phyloP scores from a whole-genome alignment of 1,284 basidiomycete genomes.

The Laetiporus sulphureus region DNA sequence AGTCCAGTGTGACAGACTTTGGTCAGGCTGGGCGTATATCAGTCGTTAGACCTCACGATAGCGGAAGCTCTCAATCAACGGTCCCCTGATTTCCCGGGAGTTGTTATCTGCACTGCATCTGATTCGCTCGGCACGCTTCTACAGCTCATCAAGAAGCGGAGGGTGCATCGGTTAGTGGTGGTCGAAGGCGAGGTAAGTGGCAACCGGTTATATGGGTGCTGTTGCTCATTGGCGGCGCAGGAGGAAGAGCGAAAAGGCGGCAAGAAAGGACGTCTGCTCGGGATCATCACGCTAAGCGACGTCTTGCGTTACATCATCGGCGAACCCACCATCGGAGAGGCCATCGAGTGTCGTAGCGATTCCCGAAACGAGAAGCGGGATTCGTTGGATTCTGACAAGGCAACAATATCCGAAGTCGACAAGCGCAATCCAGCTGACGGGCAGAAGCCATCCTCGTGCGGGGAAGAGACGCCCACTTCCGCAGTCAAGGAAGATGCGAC shows the following conservation, averaged over 20 bases:
- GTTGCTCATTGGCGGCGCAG: conserved; percentile 28
- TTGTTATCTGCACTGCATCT: conserved; percentile 90
- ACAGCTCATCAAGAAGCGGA: conserved; percentile 86
- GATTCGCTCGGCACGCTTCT: conserved; percentile 94
- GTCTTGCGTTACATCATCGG: conserved; percentile 86
- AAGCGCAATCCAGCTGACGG: conserved; percentile 5
- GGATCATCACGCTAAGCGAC: conserved; percentile 89
- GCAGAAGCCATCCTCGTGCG: no score
- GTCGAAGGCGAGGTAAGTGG: conserved; percentile 74
- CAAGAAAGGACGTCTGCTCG: conserved; percentile 79
- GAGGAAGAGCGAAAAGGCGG: conserved; percentile 72
- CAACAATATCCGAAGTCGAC: neutral
- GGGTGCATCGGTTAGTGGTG: conserved; percentile 92
- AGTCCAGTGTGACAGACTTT: conserved; percentile 75
- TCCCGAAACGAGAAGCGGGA: conserved; percentile 1
- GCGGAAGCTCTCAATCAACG: conserved; percentile 89
- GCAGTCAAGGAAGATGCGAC: no score
- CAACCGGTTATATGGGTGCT: conserved; percentile 2
- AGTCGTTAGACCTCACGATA: conserved; percentile 93
- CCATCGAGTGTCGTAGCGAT: neutral
- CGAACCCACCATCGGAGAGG: conserved; percentile 42
- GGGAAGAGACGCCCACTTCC: neutral
- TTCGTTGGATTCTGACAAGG: neutral
- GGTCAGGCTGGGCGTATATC: conserved; percentile 92
- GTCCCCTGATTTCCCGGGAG: conserved; percentile 90